These are phyloP conservation scores for Diplodia sapinea DNA, from an alignment of 2,329 filamentous ascomycete species.

Conservation along the genomic window DNA sequence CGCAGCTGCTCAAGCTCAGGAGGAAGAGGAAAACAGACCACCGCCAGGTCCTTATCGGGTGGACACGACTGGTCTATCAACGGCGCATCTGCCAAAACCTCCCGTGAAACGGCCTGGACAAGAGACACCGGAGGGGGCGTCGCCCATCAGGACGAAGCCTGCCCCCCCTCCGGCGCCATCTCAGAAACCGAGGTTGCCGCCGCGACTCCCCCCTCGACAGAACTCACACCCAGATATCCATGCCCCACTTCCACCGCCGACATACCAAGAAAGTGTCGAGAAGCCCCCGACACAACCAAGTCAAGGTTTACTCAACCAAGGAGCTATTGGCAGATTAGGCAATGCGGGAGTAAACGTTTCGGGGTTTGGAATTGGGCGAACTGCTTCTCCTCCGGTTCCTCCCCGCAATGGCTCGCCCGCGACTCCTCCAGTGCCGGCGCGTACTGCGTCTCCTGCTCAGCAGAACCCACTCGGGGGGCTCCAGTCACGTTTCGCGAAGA, in stretches of 20 bases:
- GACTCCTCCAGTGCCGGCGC: constrained; percentile 38
- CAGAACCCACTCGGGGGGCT: constrained; percentile 66
- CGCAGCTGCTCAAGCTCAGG: constrained; percentile 44
- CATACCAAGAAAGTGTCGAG: constrained; percentile 53
- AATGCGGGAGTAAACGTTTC: constrained; percentile 80
- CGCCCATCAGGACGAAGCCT: constrained; percentile 54
- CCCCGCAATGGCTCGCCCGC: constrained; percentile 40
- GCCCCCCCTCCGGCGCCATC: constrained; percentile 45
- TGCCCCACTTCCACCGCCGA: constrained; percentile 53
- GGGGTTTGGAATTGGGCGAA: constrained; percentile 71
- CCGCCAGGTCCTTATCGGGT: constrained; percentile 70
- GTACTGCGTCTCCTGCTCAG: constrained; percentile 33
- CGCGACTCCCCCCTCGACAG: constrained; percentile 73
- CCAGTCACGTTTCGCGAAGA: constrained; percentile 66
- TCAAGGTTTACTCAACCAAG: constrained; percentile 59
- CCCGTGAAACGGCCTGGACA: constrained; percentile 59
- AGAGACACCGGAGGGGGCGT: constrained; percentile 38
- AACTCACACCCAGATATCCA: constrained; percentile 58
- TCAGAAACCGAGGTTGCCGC: constrained; percentile 53
- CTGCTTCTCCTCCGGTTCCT: constrained; percentile 43
- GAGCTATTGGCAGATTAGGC: constrained; percentile 69
- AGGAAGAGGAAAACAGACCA: constrained; percentile 43
- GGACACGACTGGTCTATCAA: constrained; percentile 74
- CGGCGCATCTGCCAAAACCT: constrained; percentile 72
- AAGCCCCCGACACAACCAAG: constrained; percentile 41